Percentiles rank a stretch among this genome's conserved stretches.
phyloP scores from a whole-genome alignment of 2,329 filamentous ascomycete species.

The Dactylellina sp. region DNA sequence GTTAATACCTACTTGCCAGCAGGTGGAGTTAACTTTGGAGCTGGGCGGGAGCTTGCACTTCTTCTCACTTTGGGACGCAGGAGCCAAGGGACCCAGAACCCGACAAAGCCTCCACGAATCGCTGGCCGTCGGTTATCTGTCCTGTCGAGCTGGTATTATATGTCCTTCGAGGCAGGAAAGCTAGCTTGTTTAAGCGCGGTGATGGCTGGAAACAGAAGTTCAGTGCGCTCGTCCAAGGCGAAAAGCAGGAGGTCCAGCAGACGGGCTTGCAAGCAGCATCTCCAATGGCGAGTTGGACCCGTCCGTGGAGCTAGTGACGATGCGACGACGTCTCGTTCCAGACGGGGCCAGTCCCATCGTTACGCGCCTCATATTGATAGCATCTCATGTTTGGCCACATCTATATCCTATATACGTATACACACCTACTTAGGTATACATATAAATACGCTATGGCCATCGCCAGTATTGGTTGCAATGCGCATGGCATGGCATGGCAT shows the following conservation, averaged over 20 bases:
- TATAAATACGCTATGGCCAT: not conserved
- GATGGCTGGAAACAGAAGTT: conserved; percentile 53
- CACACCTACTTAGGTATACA: too few relatives aligned
- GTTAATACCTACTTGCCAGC: too few relatives aligned
- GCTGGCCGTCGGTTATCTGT: conserved; percentile 55
- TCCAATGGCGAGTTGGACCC: not conserved
- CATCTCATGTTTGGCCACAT: not conserved
- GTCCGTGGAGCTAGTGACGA: not conserved
- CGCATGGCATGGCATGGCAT: too few relatives aligned
- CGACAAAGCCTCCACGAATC: conserved; percentile 43
- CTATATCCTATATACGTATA: too few relatives aligned
- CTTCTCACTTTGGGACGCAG: not conserved
- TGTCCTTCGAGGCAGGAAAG: conserved; percentile 16
- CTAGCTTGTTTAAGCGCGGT: conserved; percentile 53
- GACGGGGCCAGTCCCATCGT: conserved; percentile 26
- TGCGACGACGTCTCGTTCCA: too few relatives aligned
- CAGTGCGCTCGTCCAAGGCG: conserved; percentile 42
- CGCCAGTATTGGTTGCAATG: too few relatives aligned
- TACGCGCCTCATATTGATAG: conserved; percentile 35
- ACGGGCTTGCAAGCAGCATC: too few relatives aligned
- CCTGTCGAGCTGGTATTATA: conserved; percentile 40
- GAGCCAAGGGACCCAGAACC: conserved; percentile 43
- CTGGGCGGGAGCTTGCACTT: too few relatives aligned
- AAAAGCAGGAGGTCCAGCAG: conserved; percentile 55
- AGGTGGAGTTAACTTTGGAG: too few relatives aligned